Evolutionary conservation across 2,329 filamentous ascomycete genomes (phyloP), one percentile per base, ranked within the genome.

Genomic region (Madurella mycetomatis): DNA sequence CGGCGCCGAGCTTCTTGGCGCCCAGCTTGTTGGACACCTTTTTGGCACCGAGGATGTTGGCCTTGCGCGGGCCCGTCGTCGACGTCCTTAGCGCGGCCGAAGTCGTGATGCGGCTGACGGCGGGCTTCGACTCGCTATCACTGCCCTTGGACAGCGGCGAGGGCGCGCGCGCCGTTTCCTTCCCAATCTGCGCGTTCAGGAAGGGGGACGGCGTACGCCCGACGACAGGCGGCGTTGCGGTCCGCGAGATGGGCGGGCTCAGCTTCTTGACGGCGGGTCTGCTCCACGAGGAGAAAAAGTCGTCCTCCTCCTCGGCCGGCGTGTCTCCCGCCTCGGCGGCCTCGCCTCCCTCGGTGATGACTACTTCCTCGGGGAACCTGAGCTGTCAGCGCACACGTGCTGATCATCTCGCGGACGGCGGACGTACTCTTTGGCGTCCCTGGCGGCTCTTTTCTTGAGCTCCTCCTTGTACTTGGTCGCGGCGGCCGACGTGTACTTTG

Each of bases 221-320:
- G 63, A 89, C 80, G 11, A 88, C 83, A 3, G 89, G 86, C 13
- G 92, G 92, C 2, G 94, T 97, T 49, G 84, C 86, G 42, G 90
- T 94, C 67, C 94, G 87, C 39, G 92, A 96, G 42, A 94, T 82
- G 15, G 94, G 92, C 62, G 95, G 95, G 60, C 90, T 96, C 37
- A 92, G 92, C 64, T 91, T 86, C 80, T 97, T 99, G 74, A 99
- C 95, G 4, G 91, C 83, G 18, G 94, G 94, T 76, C 97, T 96
- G 68, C 97, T 94, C 94, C 92, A 99, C 0, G 91, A 96, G 9
- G 92, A 96, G 75, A 99, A 99, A 79, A 99, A 99, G 70, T 97
- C 94, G 67, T 96, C 92, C 17, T 87, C 85, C 62, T 96, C 91
- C 62, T 85, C 87, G 44, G 87, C 82, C n/a, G 92, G 89, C 11